Evolutionary conservation across 2,329 filamentous ascomycete genomes (phyloP).

Genomic region (Grosmannia clavigera): DNA sequence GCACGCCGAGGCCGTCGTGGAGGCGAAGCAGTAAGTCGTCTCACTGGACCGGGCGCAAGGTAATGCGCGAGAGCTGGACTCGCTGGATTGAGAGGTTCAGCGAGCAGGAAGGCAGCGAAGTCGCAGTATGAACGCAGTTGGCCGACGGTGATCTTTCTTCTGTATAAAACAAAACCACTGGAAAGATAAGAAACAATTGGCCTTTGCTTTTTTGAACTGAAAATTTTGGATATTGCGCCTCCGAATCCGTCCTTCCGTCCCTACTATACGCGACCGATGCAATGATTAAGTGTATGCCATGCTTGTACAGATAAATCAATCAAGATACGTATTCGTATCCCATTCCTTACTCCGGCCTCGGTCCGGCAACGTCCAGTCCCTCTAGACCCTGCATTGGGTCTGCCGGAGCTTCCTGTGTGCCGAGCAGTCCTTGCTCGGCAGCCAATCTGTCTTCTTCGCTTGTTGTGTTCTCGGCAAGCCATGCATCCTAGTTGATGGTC

Average conservation of each 20-base stretch:
- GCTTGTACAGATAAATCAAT: not conserved
- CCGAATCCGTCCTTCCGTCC: not conserved
- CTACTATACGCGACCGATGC: not conserved
- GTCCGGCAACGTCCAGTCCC: constrained; percentile 85
- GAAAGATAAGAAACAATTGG: not conserved
- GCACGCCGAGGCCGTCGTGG: constrained; percentile 1
- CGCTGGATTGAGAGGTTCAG: not conserved
- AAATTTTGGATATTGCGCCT: not conserved
- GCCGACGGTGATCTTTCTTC: not conserved
- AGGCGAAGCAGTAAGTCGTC: constrained; percentile 2
- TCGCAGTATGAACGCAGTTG: not conserved
- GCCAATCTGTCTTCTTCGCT: constrained; percentile 64
- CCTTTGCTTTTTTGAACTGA: not conserved
- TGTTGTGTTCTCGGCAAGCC: constrained; percentile 78
- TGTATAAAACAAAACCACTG: constrained; percentile 1
- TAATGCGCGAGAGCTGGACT: not conserved
- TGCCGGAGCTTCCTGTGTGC: constrained; percentile 40
- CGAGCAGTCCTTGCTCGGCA: constrained; percentile 37
- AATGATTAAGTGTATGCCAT: not conserved
- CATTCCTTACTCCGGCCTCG: constrained; percentile 63
- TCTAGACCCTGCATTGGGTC: constrained; percentile 96
- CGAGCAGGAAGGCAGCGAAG: not conserved
- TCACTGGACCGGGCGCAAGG: too few relatives aligned
- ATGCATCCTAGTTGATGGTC: constrained; percentile 59
- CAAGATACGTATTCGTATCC: not conserved